Evolutionary conservation across 257 asterid genomes (phyloP).

Genomic region (Fraxinus pennsylvanica): DNA sequence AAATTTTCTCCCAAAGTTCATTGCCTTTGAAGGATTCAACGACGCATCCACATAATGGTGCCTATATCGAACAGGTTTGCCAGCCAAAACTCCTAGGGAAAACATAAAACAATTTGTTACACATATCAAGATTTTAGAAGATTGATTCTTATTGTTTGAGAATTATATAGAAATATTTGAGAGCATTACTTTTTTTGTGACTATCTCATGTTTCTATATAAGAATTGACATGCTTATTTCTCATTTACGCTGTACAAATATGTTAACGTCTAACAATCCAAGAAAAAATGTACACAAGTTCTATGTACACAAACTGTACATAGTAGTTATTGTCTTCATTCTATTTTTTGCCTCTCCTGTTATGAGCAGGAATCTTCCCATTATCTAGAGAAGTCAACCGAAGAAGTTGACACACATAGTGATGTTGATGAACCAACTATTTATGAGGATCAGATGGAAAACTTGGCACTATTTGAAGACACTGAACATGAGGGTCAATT

Average conservation of each 20-base stretch:
- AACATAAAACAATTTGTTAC: not conserved
- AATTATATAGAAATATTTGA: not conserved
- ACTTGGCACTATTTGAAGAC: slow-evolving; percentile 9
- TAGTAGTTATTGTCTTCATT: not conserved
- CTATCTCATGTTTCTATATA: not conserved
- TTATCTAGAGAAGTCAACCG: slow-evolving; percentile 19
- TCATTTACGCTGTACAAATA: not conserved
- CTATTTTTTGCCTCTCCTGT: not conserved
- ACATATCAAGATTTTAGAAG: not conserved
- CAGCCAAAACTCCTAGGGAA: not conserved
- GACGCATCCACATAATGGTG: not conserved
- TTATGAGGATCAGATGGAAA: slow-evolving; percentile 20
- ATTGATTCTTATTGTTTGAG: not conserved
- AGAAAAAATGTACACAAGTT: not conserved
- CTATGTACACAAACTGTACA: too few species aligned
- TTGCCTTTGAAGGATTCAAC: slow-evolving; percentile 23
- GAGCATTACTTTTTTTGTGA: not conserved
- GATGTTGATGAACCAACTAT: slow-evolving; percentile 6
- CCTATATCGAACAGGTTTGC: slow-evolving; percentile 40
- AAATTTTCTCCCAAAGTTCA: slow-evolving; percentile 12
- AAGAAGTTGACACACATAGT: slow-evolving; percentile 16
- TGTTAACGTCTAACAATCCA: not conserved
- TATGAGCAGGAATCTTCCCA: slow-evolving; percentile 20
- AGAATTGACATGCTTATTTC: not conserved
- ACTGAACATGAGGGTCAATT: slow-evolving; percentile 4